phyloP scores from a whole-genome alignment of 2,329 filamentous ascomycete genomes.

The Aspergillus ibericus region DNA sequence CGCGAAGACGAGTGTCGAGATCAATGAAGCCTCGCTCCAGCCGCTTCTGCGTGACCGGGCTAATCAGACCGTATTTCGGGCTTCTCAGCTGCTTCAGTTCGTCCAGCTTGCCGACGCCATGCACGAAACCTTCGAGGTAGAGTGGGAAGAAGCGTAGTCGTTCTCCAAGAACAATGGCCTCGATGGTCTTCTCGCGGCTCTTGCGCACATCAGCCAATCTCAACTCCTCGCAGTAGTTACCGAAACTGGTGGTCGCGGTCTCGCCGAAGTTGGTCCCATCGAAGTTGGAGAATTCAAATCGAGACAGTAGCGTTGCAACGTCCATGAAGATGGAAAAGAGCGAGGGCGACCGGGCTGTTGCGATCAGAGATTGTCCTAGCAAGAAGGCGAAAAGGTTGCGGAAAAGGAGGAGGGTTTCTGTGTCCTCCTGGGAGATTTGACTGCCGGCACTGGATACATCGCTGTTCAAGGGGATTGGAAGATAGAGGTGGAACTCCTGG shows the following conservation, averaged over 20 bases:
- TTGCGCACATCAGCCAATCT: constrained; percentile 74
- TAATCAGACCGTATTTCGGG: constrained; percentile 70
- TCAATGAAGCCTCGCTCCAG: constrained; percentile 81
- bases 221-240: constrained; percentile 71
- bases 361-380: constrained; percentile 61
- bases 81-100: constrained; percentile 69
- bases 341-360: constrained; percentile 55
- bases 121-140: constrained; percentile 89
- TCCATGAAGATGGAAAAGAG: constrained; percentile 63
- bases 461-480: constrained; percentile 58
- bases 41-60: constrained; percentile 69
- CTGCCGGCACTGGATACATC: constrained; percentile 44
- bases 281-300: constrained; percentile 61
- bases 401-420: constrained; percentile 59
- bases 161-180: constrained; percentile 86
- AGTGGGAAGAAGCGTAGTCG: constrained; percentile 76
- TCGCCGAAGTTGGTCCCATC: constrained; percentile 66
- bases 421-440: constrained; percentile 48
- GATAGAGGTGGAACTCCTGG: constrained; percentile 54
- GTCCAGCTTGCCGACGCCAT: constrained; percentile 81
- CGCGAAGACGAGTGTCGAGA: constrained; percentile 69
- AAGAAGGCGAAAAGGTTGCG: constrained; percentile 66
- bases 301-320: constrained; percentile 57
- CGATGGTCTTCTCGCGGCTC: constrained; percentile 84
- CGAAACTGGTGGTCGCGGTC: constrained; percentile 53